Evolutionary conservation across 2,329 filamentous ascomycete species (phyloP).

Genomic region (Dendryphion nanum): DNA sequence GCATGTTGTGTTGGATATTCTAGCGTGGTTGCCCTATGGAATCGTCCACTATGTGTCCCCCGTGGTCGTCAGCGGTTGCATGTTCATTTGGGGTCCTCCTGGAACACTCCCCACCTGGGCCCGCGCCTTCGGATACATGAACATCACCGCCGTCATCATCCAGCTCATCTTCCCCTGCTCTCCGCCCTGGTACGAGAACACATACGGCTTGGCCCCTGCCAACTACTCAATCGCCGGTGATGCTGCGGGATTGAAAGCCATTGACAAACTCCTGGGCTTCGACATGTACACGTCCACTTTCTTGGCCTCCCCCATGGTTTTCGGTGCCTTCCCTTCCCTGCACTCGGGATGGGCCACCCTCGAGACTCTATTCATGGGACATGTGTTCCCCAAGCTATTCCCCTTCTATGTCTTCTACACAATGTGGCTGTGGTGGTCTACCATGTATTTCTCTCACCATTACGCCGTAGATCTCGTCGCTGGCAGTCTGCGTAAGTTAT

Average conservation of each 20-base stretch:
- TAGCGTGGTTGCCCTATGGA: conserved; percentile 93
- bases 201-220: conserved; percentile 84
- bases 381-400: conserved; percentile 82
- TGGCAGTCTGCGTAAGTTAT: conserved; percentile 63
- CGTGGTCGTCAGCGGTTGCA: conserved; percentile 70
- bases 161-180: conserved; percentile 92
- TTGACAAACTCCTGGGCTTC: conserved; percentile 86
- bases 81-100: conserved; percentile 88
- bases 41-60: conserved; percentile 87
- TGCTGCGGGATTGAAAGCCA: conserved; percentile 81
- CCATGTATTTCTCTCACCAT: conserved; percentile 97
- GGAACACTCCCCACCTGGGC: conserved; percentile 83
- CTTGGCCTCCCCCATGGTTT: conserved; percentile 84
- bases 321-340: conserved; percentile 91
- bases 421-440: conserved; percentile 96
- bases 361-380: conserved; percentile 88
- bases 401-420: conserved; percentile 80
- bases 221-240: conserved; percentile 90
- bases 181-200: conserved; percentile 94
- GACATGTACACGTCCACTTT: conserved; percentile 94
- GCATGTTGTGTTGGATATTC: conserved; percentile 75
- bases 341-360: conserved; percentile 88
- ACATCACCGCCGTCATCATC: conserved; percentile 80
- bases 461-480: conserved; percentile 92
- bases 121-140: conserved; percentile 88